Evolutionary conservation across 2,329 filamentous ascomycete genomes (phyloP), one percentile per base, ranked within the genome.

Genomic region (Aspergillus arachidicola): DNA sequence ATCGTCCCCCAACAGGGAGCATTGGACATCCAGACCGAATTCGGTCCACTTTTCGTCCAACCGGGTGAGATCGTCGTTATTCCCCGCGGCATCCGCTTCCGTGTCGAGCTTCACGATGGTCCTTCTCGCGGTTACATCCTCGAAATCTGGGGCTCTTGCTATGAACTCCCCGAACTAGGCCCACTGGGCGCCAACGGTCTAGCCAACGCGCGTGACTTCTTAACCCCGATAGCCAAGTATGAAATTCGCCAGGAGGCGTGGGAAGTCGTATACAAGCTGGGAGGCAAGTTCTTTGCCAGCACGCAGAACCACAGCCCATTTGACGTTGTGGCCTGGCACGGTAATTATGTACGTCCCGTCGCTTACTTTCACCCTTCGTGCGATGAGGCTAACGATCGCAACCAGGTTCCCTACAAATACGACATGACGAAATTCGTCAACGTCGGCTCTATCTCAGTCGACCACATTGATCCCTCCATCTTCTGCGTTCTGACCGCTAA

Each of bases 291-390:
- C 43, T 90, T 89, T 70, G 80, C 78, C 26, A 87, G 84, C 60
- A 82, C 81, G 26, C 89, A 91, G 71, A 80, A 80, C 26, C 89
- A 91, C 72, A 88, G 84, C 2, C 89, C 89, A 0, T 92, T 91
- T 70, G 89, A 91, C 68, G 89, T 91, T 1, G 87, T 91, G 0
- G 89, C 87, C 2, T 91, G 89, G 89, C 88, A 91, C 68, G 89
- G 89, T n/a, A 87, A 86, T 58, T 89, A 90, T 69, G 77, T 76
- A 66, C 23, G 71, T 66, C 19, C 32, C 21, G 21, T 11, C 11
- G 16, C 46, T 23, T 34, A 34, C 32, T 34, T 34, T 11, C 10
- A 6, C 14, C 34, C 5, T 36, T 36, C 34, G 5, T 36, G 34
- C 34, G 34, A 36, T 16, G 34, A 9, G 4, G 30, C 12, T 12